Conservation (phyloP, 1,139 yeast genomes). For the Kazachstania sp. region DNA sequence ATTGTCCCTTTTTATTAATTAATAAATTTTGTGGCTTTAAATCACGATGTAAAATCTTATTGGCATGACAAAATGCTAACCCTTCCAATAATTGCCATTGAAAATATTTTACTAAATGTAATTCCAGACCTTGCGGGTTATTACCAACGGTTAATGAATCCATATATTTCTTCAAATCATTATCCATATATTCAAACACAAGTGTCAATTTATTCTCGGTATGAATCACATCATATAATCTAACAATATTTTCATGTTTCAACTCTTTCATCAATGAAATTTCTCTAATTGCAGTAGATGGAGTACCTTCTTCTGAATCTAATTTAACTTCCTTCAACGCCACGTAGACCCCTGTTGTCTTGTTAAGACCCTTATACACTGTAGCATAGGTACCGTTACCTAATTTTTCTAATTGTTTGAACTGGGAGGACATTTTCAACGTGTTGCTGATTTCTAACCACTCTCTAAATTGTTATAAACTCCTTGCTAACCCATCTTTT, state of each 20-base stretch:
- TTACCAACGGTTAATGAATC: constrained; percentile 42
- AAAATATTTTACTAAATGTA: constrained; percentile 80
- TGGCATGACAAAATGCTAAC: constrained; percentile 89
- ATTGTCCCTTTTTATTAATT: constrained; percentile 79
- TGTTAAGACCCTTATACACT: constrained; percentile 89
- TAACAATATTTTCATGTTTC: constrained; percentile 87
- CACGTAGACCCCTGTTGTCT: constrained; percentile 84
- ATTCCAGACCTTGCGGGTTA: constrained; percentile 34
- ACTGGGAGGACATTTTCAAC: constrained; percentile 18
- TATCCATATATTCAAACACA: constrained; percentile 91
- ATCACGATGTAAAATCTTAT: constrained; percentile 89
- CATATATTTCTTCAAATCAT: constrained; percentile 90
- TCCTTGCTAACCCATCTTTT: too few species aligned
- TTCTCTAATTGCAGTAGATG: constrained; percentile 95
- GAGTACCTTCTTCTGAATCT: constrained; percentile 97
- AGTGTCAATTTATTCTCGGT: constrained; percentile 91
- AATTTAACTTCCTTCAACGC: constrained; percentile 91
- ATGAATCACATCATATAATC: constrained; percentile 90
- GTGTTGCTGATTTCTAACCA: too few species aligned
- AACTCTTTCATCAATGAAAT: constrained; percentile 94
- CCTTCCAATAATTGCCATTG: constrained; percentile 91
- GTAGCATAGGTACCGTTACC: constrained; percentile 99
- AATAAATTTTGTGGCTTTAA: constrained; percentile 90
- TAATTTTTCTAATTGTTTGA: constrained; percentile 62
- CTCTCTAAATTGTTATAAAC: too few species aligned